Conservation (phyloP, 108 stramenopile genomes). For the Aurantiochytrium sp. region DNA sequence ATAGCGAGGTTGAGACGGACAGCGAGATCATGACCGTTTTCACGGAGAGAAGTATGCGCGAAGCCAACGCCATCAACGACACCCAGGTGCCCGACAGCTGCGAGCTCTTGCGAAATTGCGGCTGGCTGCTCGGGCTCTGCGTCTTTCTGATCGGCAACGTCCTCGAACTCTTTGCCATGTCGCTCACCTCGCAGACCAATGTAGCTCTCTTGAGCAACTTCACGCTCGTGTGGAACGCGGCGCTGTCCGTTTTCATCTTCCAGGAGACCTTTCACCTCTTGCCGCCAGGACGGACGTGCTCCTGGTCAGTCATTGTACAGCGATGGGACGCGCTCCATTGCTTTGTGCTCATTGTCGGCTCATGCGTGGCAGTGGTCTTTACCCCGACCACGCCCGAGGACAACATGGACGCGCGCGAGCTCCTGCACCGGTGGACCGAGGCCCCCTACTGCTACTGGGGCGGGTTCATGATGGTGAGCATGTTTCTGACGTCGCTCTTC, state of each 20-base stretch:
- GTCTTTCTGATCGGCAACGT: slow-evolving; percentile 9
- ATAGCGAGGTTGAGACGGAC: not conserved
- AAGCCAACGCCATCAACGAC: slow-evolving; percentile 15
- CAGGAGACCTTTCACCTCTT: not conserved
- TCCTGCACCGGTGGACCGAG: not conserved
- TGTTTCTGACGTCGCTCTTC: not conserved
- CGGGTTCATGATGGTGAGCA: not conserved
- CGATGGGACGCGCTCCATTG: not conserved
- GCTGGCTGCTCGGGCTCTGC: not conserved
- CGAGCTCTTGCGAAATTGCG: not conserved
- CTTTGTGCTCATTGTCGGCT: not conserved
- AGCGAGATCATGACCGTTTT: slow-evolving; percentile 26
- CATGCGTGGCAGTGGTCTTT: not conserved
- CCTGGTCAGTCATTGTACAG: not conserved
- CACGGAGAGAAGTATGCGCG: not conserved
- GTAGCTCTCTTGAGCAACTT: not conserved
- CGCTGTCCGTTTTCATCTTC: not conserved
- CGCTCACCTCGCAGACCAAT: not conserved
- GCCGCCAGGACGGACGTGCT: not conserved
- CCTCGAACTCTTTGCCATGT: not conserved
- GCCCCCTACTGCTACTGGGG: slow-evolving; percentile 15
- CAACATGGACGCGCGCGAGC: not conserved
- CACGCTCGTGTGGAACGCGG: slow-evolving; percentile 7
- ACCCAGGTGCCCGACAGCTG: slow-evolving; percentile 9
- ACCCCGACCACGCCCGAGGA: not conserved